Conservation (phyloP, 179 eudicot species). For the Silene coronaria region DNA sequence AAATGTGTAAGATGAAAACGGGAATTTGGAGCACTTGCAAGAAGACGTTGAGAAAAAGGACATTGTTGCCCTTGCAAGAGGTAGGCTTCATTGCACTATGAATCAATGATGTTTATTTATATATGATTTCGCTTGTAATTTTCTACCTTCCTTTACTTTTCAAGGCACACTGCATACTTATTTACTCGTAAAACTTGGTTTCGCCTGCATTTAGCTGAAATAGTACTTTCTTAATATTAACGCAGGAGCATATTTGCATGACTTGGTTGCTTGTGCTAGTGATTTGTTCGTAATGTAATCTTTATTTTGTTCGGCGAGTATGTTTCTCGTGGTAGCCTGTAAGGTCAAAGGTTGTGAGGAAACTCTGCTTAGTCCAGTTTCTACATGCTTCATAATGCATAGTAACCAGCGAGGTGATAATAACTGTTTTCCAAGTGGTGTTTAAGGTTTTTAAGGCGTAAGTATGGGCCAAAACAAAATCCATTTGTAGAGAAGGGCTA, state of each 20-base stretch:
- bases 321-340: neutral
- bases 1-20: constrained; percentile 34
- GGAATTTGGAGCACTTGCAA: constrained; percentile 26
- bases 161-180: neutral
- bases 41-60: constrained; percentile 47
- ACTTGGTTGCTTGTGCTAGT: neutral
- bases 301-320: neutral
- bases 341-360: neutral
- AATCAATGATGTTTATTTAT: neutral
- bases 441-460: no score
- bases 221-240: no score
- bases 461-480: no score
- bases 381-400: neutral
- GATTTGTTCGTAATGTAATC: neutral
- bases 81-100: constrained; percentile 30
- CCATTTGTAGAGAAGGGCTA: no score
- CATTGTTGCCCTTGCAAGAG: constrained; percentile 85
- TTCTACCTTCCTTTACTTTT: neutral
- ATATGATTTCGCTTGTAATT: neutral
- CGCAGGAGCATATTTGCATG: neutral
- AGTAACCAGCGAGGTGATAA: neutral
- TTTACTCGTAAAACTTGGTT: neutral
- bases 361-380: neutral
- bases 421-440: neutral
- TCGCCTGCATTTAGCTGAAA: no score